These are phyloP conservation scores for Cicer pinnatifidum DNA, from an alignment of 306 rosid genomes.

Conservation along the genomic window DNA sequence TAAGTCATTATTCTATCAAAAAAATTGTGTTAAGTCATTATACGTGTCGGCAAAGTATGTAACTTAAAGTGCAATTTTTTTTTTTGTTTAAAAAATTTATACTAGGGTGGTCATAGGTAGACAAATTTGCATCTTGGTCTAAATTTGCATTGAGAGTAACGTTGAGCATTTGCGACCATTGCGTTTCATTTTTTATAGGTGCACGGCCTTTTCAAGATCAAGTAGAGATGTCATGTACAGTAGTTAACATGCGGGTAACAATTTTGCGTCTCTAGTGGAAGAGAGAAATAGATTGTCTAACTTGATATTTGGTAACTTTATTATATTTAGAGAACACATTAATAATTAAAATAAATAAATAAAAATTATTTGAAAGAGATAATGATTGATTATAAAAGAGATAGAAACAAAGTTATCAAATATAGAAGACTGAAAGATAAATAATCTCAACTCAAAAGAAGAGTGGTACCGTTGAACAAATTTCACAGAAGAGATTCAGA, in stretches of 20 bases:
- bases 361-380: no score
- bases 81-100: not conserved
- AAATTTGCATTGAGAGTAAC: slow-evolving; percentile 36
- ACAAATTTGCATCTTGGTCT: slow-evolving; percentile 46
- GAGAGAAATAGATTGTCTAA: no score
- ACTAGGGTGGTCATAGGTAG: slow-evolving; percentile 11
- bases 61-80: not conserved
- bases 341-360: no score
- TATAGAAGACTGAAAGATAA: no score
- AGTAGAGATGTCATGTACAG: slow-evolving; percentile 38
- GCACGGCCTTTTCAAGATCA: slow-evolving; percentile 40
- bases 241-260: slow-evolving; percentile 43
- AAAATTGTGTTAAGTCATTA: slow-evolving; percentile 48
- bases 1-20: no score
- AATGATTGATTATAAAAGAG: no score
- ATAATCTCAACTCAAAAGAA: no score
- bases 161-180: slow-evolving; percentile 41
- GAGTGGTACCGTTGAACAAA: no score
- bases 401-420: no score
- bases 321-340: no score
- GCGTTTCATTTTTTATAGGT: slow-evolving; percentile 15
- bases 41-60: slow-evolving; percentile 59
- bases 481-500: no score
- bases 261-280: not conserved
- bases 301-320: no score